phyloP scores from a whole-genome alignment of 192 early-diverging fungal genomes.

The Chytriomyces sp. region DNA sequence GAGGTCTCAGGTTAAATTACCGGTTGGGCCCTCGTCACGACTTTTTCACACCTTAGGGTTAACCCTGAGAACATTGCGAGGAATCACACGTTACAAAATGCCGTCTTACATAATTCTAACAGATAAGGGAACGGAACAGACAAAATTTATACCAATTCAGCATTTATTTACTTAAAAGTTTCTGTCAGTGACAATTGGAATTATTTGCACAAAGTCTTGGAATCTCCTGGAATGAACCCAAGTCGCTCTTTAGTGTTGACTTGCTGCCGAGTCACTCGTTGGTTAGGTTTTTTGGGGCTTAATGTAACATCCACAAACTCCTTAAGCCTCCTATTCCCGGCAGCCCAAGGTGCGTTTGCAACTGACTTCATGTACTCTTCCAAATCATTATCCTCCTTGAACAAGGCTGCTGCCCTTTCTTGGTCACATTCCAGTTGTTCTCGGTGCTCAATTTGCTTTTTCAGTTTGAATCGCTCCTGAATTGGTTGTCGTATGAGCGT shows the following conservation, averaged over 20 bases:
- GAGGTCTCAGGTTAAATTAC: no score
- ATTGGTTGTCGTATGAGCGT: background rate
- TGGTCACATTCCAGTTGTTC: background rate
- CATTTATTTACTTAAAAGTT: slow-evolving; percentile 14
- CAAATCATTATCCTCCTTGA: background rate
- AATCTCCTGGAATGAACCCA: slow-evolving; percentile 17
- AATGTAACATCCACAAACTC: background rate
- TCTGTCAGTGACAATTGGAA: slow-evolving; percentile 17
- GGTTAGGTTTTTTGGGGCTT: background rate
- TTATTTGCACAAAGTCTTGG: slow-evolving; percentile 18
- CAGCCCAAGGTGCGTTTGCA: slow-evolving; percentile 10
- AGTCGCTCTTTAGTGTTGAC: slow-evolving; percentile 23
- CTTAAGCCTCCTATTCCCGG: slow-evolving; percentile 2
- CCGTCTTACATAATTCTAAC: no score
- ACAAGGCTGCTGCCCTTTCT: background rate
- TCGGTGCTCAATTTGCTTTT: background rate
- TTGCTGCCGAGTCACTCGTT: background rate
- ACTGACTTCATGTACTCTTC: slow-evolving; percentile 11
- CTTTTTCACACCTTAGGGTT: no score
- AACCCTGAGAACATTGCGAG: no score
- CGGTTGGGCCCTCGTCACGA: no score
- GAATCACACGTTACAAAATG: no score
- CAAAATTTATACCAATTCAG: no score
- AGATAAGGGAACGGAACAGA: no score
- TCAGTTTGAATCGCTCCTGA: background rate